Conservation (phyloP, 768 basidiomycete species). For the Suillus subaureus region DNA sequence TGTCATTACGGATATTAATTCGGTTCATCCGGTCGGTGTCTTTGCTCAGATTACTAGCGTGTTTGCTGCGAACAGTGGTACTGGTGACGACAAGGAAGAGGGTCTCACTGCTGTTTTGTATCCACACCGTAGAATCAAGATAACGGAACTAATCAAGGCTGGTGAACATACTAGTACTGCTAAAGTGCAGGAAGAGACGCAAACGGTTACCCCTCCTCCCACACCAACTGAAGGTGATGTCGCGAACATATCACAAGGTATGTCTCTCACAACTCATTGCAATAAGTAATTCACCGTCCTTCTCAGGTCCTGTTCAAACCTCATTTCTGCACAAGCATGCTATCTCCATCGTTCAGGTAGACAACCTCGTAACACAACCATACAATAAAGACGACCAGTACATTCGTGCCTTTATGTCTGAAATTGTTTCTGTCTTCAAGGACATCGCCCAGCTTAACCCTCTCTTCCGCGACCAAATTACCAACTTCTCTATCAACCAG, state of each 20-base stretch:
- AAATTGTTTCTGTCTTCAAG: slow-evolving; percentile 97
- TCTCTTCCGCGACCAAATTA: slow-evolving; percentile 97
- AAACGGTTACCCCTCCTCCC: slow-evolving; percentile 50
- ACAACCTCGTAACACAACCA: slow-evolving; percentile 78
- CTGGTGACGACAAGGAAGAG: slow-evolving; percentile 74
- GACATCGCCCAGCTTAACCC: slow-evolving; percentile 97
- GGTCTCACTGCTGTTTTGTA: slow-evolving; percentile 94
- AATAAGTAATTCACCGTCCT: background rate
- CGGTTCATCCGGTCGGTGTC: slow-evolving; percentile 91
- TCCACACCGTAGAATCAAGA: slow-evolving; percentile 87
- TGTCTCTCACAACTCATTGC: background rate
- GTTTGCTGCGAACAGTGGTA: slow-evolving; percentile 60
- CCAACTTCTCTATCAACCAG: slow-evolving; percentile 93
- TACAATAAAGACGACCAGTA: slow-evolving; percentile 95
- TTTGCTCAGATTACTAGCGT: slow-evolving; percentile 97
- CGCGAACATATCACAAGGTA: slow-evolving; percentile 28
- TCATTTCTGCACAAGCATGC: slow-evolving; percentile 80
- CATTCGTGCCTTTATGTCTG: slow-evolving; percentile 93
- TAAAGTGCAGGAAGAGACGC: slow-evolving; percentile 39
- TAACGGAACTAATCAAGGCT: slow-evolving; percentile 82
- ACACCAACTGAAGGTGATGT: slow-evolving; percentile 26
- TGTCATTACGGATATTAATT: slow-evolving; percentile 83
- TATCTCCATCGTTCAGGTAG: slow-evolving; percentile 87
- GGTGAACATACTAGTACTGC: slow-evolving; percentile 45
- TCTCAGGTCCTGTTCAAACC: slow-evolving; percentile 69